These are phyloP conservation scores for Diutina pseudorugosa DNA, from an alignment of 1,139 yeast species.

Conservation along the genomic window DNA sequence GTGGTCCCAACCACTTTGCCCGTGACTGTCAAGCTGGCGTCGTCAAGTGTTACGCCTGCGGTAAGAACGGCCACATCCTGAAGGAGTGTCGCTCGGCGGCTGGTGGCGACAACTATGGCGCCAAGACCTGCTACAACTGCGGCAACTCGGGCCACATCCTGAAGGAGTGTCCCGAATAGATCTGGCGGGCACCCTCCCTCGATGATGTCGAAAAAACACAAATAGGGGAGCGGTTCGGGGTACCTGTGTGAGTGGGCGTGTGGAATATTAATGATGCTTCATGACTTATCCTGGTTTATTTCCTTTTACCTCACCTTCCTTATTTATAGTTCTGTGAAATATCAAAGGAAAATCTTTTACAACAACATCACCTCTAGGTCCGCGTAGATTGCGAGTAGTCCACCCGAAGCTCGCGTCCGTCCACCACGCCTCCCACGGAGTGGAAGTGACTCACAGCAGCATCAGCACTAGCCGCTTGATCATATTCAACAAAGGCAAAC, in stretches of 20 bases:
- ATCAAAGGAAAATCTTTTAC: constrained; percentile 5
- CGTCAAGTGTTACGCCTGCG: constrained; percentile 86
- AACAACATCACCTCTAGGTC: constrained; percentile 2
- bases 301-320: constrained; percentile 4
- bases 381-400: constrained; percentile 52
- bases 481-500: constrained; percentile 54
- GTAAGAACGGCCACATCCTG: constrained; percentile 79
- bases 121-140: constrained; percentile 37
- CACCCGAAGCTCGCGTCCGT: constrained; percentile 51
- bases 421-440: constrained; percentile 34
- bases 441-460: constrained; percentile 42
- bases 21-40: constrained; percentile 73
- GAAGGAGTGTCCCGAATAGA: constrained; percentile 8
- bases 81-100: constrained; percentile 58
- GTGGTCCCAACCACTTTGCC: constrained; percentile 89
- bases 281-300: constrained; percentile 3
- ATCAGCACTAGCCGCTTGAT: constrained; percentile 37
- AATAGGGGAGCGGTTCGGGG: background rate
- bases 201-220: background rate
- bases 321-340: constrained; percentile 1
- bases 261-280: constrained; percentile 2
- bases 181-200: background rate
- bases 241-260: constrained; percentile 1
- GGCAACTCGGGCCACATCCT: constrained; percentile 12
- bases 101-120: constrained; percentile 15